phyloP scores from a whole-genome alignment of 345 rosid genomes.

The Litchi chinensis region DNA sequence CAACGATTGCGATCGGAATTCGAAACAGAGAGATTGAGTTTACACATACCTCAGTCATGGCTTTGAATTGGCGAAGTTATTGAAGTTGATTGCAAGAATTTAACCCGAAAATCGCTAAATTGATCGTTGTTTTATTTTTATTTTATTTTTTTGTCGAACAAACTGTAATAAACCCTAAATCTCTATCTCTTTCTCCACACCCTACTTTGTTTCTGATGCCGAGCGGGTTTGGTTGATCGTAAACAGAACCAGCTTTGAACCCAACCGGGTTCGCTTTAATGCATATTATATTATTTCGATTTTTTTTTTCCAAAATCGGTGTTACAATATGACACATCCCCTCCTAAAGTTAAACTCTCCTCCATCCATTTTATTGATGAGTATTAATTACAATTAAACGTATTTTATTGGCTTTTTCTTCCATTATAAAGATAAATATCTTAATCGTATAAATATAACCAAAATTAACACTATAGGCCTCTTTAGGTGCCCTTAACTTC shows the following conservation, averaged over 20 bases:
- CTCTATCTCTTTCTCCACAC: not conserved
- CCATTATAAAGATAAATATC: too few species aligned
- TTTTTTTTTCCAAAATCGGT: too few species aligned
- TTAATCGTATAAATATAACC: too few species aligned
- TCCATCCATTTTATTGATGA: too few species aligned
- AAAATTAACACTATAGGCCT: too few species aligned
- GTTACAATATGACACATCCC: too few species aligned
- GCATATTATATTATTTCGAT: too few species aligned
- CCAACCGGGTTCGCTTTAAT: not conserved
- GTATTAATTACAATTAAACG: too few species aligned
- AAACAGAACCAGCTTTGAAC: not conserved
- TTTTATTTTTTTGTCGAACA: not conserved
- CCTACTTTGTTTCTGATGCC: not conserved
- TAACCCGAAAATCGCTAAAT: not conserved
- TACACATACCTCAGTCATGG: conserved; percentile 74
- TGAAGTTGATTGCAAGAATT: conserved; percentile 11
- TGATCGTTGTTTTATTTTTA: too few species aligned
- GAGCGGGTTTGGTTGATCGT: not conserved
- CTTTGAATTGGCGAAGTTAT: conserved; percentile 23
- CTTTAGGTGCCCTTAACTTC: too few species aligned
- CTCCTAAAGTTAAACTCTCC: too few species aligned
- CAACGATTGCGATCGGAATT: not conserved
- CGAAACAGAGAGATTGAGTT: not conserved
- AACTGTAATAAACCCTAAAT: conserved; percentile 31
- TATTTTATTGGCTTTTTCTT: too few species aligned